These are phyloP conservation scores for Populus alba DNA, from an alignment of 345 rosid species.

Conservation along the genomic window DNA sequence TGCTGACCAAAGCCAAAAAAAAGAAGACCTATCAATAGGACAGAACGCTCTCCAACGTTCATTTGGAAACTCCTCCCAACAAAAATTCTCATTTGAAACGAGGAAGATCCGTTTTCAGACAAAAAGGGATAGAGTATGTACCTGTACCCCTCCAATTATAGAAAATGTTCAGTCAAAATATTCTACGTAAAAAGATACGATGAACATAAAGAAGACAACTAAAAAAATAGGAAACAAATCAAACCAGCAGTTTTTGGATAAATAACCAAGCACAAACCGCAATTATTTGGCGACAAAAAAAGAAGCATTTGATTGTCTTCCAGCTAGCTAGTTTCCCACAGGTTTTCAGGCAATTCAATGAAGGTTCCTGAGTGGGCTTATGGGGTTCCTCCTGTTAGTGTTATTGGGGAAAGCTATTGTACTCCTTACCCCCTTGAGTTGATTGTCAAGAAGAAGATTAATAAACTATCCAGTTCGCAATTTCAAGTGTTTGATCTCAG, in stretches of 20 bases:
- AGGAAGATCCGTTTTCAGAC: no score
- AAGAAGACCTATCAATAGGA: not conserved
- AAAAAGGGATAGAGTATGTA: not conserved
- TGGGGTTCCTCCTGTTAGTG: constrained; percentile 33
- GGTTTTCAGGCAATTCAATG: constrained; percentile 9
- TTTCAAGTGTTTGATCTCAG: constrained; percentile 45
- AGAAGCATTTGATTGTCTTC: not conserved
- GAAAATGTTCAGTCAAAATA: not conserved
- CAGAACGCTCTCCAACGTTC: constrained; percentile 6
- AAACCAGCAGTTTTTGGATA: not conserved
- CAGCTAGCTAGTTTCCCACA: not conserved
- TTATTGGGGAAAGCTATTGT: constrained; percentile 52
- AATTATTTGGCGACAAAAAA: not conserved
- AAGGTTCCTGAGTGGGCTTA: constrained; percentile 9
- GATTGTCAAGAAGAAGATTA: constrained; percentile 42
- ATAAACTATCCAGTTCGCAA: constrained; percentile 36
- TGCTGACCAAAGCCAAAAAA: not conserved
- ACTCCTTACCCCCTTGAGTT: constrained; percentile 53
- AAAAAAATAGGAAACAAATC: not conserved
- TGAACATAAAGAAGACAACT: not conserved
- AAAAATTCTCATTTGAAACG: not conserved
- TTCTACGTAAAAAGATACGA: not conserved
- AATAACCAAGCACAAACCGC: not conserved
- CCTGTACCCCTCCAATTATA: constrained; percentile 5
- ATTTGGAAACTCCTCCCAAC: not conserved